Evolutionary conservation across 176 grass and related monocot genomes (phyloP).

Genomic region (Pharus latifolius): DNA sequence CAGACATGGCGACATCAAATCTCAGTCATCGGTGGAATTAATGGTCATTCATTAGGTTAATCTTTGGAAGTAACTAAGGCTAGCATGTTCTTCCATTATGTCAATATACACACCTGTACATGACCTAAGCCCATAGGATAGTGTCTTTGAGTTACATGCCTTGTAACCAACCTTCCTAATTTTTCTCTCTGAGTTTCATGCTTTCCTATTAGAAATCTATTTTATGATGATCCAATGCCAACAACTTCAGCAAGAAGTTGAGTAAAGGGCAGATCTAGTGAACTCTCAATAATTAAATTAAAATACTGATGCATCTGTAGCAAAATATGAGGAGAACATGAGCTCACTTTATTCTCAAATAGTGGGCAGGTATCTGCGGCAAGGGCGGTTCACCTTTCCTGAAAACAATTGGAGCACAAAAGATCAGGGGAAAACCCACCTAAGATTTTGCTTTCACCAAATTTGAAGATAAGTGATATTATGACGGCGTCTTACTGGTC

Average conservation of each 20-base stretch:
- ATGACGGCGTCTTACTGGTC: slow-evolving; percentile 43
- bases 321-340: slow-evolving; percentile 12
- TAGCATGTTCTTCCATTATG: slow-evolving; percentile 2
- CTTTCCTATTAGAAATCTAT: background rate
- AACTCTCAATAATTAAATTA: slow-evolving; percentile 4
- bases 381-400: slow-evolving; percentile 56
- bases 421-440: slow-evolving; percentile 22
- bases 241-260: background rate
- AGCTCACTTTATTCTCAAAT: slow-evolving; percentile 80
- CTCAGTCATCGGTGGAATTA: background rate
- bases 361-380: slow-evolving; percentile 52
- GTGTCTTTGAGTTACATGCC: background rate
- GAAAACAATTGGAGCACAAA: slow-evolving; percentile 27
- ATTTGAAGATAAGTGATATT: slow-evolving; percentile 4
- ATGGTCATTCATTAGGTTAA: background rate
- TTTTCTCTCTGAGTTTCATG: background rate
- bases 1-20: background rate
- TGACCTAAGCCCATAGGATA: background rate
- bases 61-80: background rate
- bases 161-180: background rate
- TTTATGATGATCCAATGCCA: slow-evolving; percentile 4
- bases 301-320: slow-evolving; percentile 2
- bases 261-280: background rate
- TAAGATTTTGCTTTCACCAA: background rate
- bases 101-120: background rate